Percentiles rank a stretch among this genome's conserved stretches.
These are phyloP conservation scores for Tolypocladium inflatum DNA, from an alignment of 2,329 filamentous ascomycete species.

Conservation along the genomic window DNA sequence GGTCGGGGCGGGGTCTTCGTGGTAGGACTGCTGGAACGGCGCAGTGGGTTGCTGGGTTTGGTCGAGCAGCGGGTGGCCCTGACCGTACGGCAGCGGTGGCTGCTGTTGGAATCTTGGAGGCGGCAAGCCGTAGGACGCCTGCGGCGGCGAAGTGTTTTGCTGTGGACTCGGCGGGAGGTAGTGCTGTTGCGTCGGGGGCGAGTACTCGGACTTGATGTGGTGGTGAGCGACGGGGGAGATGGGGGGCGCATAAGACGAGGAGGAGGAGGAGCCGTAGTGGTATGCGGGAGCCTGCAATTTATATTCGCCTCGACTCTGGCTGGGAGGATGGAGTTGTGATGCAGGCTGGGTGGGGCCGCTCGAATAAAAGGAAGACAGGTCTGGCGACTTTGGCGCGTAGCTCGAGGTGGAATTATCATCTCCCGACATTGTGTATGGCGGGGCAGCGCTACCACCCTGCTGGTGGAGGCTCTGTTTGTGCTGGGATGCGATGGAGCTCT, in stretches of 20 bases:
- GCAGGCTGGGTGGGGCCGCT: conserved; percentile 17
- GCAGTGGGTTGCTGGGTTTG: background rate
- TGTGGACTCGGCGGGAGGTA: conserved; percentile 10
- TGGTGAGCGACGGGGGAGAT: conserved; percentile 15
- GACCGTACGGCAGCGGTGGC: background rate
- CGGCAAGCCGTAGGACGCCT: conserved; percentile 8
- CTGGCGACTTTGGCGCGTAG: conserved; percentile 50
- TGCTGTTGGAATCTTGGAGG: conserved; percentile 5
- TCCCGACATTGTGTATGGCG: conserved; percentile 31
- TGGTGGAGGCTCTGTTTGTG: background rate
- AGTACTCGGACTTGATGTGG: conserved; percentile 14
- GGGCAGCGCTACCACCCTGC: background rate
- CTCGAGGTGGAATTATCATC: conserved; percentile 29
- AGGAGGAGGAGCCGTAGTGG: conserved; percentile 13
- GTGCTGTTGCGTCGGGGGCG: conserved; percentile 10
- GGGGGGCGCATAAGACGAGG: conserved; percentile 17
- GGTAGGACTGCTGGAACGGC: conserved; percentile 1
- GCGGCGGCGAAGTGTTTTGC: conserved; percentile 5
- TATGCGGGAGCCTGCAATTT: conserved; percentile 21
- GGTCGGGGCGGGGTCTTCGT: conserved; percentile 1
- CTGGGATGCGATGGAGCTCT: background rate
- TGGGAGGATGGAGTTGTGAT: conserved; percentile 8
- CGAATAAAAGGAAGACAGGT: conserved; percentile 47
- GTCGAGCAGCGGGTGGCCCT: background rate
- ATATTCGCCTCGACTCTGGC: conserved; percentile 18